Evolutionary conservation across 352 stramenopile species (phyloP), one percentile per base, ranked within the genome.

Genomic region (Phytopythium montanum): DNA sequence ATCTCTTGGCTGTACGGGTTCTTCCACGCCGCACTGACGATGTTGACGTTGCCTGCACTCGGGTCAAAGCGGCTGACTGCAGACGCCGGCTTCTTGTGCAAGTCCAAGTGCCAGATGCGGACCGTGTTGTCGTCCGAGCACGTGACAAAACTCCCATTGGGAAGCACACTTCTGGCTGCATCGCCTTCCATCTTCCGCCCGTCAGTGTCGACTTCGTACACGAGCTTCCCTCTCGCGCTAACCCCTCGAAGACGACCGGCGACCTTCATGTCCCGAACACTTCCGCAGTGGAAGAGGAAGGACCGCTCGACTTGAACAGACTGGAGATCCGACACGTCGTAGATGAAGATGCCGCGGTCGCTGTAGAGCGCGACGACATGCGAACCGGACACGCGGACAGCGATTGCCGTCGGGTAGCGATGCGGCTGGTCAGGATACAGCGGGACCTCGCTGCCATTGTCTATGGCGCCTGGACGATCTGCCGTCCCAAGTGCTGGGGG

Each of bases 121-220:
- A 96, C 57, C 0, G 89, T 97, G 56, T 95, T 92, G 62, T 97
- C 90, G 26, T 92, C 85, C 6, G 76, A 76, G 56, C 85, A 94
- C 0, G 87, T 96, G 5, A 95, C 73, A 58, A 97, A 87, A 4
- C 82, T 75, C 7, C 82, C 82, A 16, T 77, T 75, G 1, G 89
- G 90, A 14, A 92, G 58, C 1, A 73, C 56, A 19, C 56, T 60
- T 5, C 65, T 53, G 1, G 59, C 65, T 49, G 55, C 54, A 26
- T 18, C 29, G 10, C 58, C 65, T 12, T 59, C 44, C 18, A 49
- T 41, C 66, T 44, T 31, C 60, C 46, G 25, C 28, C 49, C 12
- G 9, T 51, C 25, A 42, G 52, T 53, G 10, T 75, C 72, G 14
- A 45, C 54, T 14, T 53, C 29, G 23, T 89, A 89, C 10, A 90